Base-by-base conservation (phyloP, 495 filamentous ascomycete genomes). In the Lichenothelia convexa region DNA sequence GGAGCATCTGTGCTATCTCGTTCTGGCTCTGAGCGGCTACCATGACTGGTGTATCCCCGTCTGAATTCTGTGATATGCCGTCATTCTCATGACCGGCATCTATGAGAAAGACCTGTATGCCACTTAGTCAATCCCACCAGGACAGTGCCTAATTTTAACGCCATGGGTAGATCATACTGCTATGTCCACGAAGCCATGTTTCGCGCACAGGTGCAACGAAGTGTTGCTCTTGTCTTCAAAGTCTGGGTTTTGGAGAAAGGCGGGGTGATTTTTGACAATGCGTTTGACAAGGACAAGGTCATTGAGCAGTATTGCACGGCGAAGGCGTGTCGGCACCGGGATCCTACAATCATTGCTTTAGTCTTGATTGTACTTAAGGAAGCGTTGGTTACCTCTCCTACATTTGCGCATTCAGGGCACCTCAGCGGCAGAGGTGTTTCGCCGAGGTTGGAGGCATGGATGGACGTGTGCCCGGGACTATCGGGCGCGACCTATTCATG, bases 121-220 rank as follows among this genome's bases (percentile, higher is more conserved):
- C n/a, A n/a, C n/a, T n/a, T n/a, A n/a, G n/a, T n/a, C n/a, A n/a
- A n/a, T n/a, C n/a, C n/a, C 3, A 22, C 24, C 11, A 6, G 17
- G 19, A n/a, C 9, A 15, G 20, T n/a, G n/a, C n/a, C n/a, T n/a
- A n/a, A n/a, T n/a, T n/a, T n/a, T n/a, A n/a, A n/a, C n/a, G n/a
- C n/a, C n/a, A 48, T 55, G 21, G 42, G n/a, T n/a, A n/a, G n/a
- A n/a, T n/a, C n/a, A n/a, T n/a, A 64, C 55, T 51, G 67, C 69
- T 42, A 85, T 75, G 12, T 65, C 50, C 9, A 71, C 53, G 45
- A 73, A 65, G n/a, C 79, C 80, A 32, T 77, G 64, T 21, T 64
- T 61, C 18, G 75, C 73, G 20, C 80, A 74, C 6, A 89, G 65
- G 54, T 91, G 82, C 8, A 91, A 65, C 32, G 68, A 77, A 11